These are phyloP conservation scores for Allantophomopsis lycopodina DNA, from an alignment of 2,329 filamentous ascomycete genomes.

Conservation along the genomic window DNA sequence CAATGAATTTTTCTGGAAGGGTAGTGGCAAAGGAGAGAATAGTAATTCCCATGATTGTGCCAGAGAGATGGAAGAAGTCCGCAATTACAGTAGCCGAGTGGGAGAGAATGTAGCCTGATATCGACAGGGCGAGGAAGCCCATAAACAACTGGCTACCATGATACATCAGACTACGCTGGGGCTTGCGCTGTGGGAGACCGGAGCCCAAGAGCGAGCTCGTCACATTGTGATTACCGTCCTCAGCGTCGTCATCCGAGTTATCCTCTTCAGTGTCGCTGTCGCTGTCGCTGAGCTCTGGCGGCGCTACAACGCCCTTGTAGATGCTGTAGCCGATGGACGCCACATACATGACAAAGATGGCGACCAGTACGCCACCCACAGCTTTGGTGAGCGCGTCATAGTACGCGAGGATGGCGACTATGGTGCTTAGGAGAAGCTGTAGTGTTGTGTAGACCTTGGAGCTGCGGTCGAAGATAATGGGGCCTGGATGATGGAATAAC, in stretches of 20 bases:
- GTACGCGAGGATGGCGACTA: slow-evolving; percentile 21
- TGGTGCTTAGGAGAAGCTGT: slow-evolving; percentile 25
- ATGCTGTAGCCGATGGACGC: slow-evolving; percentile 29
- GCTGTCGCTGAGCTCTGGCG: slow-evolving; percentile 26
- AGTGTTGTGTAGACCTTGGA: slow-evolving; percentile 30
- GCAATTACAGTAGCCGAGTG: slow-evolving; percentile 27
- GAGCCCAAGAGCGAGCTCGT: neutral
- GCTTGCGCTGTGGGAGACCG: neutral
- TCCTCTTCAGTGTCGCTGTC: slow-evolving; percentile 26
- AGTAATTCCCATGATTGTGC: slow-evolving; percentile 29
- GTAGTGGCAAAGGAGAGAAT: slow-evolving; percentile 37
- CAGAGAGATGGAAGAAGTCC: slow-evolving; percentile 26
- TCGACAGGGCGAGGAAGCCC: slow-evolving; percentile 26
- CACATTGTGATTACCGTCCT: slow-evolving; percentile 1
- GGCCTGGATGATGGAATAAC: slow-evolving; percentile 21
- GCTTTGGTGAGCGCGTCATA: slow-evolving; percentile 18
- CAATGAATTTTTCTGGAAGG: slow-evolving; percentile 36
- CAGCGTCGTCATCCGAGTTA: slow-evolving; percentile 16
- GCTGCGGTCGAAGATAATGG: slow-evolving; percentile 29
- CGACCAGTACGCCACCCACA: slow-evolving; percentile 24
- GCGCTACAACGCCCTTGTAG: slow-evolving; percentile 23
- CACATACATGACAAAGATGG: slow-evolving; percentile 28
- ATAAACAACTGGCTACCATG: slow-evolving; percentile 27
- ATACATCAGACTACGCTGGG: slow-evolving; percentile 9
- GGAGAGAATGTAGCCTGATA: slow-evolving; percentile 33